Percentiles rank a stretch among this genome's conserved stretches.
Conservation (phyloP, 2,329 filamentous ascomycete species). For the Aspergillus sp. region DNA sequence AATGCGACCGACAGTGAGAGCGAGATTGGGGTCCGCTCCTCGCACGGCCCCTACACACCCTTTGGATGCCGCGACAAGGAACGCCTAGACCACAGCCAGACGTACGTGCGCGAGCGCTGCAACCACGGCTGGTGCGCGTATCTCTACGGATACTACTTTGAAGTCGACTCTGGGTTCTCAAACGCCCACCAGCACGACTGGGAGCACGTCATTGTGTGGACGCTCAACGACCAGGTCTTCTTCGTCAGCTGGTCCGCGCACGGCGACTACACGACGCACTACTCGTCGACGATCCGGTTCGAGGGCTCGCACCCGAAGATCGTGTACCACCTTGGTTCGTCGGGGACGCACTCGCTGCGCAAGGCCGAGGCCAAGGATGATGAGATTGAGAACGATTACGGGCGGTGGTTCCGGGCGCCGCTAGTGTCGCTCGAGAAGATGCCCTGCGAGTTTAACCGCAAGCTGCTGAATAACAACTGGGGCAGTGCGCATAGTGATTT, state of each 20-base stretch:
- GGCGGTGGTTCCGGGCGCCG: slow-evolving; percentile 3
- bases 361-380: slow-evolving; percentile 10
- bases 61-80: slow-evolving; percentile 7
- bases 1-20: too few species aligned
- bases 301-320: slow-evolving; percentile 13
- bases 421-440: slow-evolving; percentile 11
- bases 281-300: slow-evolving; percentile 1
- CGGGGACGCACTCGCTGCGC: slow-evolving; percentile 13
- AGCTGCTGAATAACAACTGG: slow-evolving; percentile 9
- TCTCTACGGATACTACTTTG: slow-evolving; percentile 16
- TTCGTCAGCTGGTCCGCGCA: slow-evolving; percentile 12
- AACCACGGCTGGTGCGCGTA: slow-evolving; percentile 17
- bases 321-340: slow-evolving; percentile 11
- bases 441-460: slow-evolving; percentile 3
- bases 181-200: slow-evolving; percentile 11
- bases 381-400: slow-evolving; percentile 3
- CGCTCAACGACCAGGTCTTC: slow-evolving; percentile 10
- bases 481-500: slow-evolving; percentile 15
- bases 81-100: slow-evolving; percentile 14
- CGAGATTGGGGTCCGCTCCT: not conserved
- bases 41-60: not conserved
- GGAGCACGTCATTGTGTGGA: slow-evolving; percentile 13
- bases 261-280: slow-evolving; percentile 12
- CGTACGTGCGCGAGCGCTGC: slow-evolving; percentile 16
- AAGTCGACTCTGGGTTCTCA: not conserved